phyloP scores from a whole-genome alignment of 1,139 yeast genomes.

The Yamadazyma membranifaciens region DNA sequence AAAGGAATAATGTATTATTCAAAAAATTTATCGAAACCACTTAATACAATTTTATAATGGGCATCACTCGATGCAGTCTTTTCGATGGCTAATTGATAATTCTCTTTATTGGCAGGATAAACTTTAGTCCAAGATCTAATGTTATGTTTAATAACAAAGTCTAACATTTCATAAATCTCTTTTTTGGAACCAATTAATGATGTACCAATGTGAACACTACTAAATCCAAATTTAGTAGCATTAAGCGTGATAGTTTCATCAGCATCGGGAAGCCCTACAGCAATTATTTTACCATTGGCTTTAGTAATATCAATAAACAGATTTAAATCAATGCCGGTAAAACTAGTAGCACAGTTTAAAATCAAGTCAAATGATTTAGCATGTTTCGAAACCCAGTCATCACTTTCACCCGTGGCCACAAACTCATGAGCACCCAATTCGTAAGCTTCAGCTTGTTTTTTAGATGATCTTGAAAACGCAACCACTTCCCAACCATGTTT shows the following conservation, averaged over 20 bases:
- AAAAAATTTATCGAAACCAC: slow-evolving; percentile 22
- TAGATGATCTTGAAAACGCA: slow-evolving; percentile 37
- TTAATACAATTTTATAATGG: slow-evolving; percentile 47
- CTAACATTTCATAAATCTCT: slow-evolving; percentile 53
- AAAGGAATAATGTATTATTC: background rate
- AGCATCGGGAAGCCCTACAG: slow-evolving; percentile 49
- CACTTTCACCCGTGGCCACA: slow-evolving; percentile 41
- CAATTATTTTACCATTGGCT: slow-evolving; percentile 42
- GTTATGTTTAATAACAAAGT: slow-evolving; percentile 46
- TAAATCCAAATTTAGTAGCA: slow-evolving; percentile 27
- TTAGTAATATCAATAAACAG: slow-evolving; percentile 30
- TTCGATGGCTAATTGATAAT: slow-evolving; percentile 35
- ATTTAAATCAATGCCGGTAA: slow-evolving; percentile 33
- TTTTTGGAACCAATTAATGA: slow-evolving; percentile 48
- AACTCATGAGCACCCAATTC: slow-evolving; percentile 38
- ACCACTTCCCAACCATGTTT: slow-evolving; percentile 43
- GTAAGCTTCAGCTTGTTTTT: slow-evolving; percentile 36
- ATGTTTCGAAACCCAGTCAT: slow-evolving; percentile 31
- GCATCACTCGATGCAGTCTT: slow-evolving; percentile 48
- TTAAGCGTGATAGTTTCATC: slow-evolving; percentile 15
- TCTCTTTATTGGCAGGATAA: slow-evolving; percentile 34
- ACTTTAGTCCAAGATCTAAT: slow-evolving; percentile 44
- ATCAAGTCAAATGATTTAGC: slow-evolving; percentile 45
- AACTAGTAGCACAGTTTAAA: slow-evolving; percentile 46
- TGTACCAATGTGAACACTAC: slow-evolving; percentile 41